Evolutionary conservation across 352 stramenopile genomes (phyloP), one percentile per base, ranked within the genome.

Genomic region (Pythium sukuiense): DNA sequence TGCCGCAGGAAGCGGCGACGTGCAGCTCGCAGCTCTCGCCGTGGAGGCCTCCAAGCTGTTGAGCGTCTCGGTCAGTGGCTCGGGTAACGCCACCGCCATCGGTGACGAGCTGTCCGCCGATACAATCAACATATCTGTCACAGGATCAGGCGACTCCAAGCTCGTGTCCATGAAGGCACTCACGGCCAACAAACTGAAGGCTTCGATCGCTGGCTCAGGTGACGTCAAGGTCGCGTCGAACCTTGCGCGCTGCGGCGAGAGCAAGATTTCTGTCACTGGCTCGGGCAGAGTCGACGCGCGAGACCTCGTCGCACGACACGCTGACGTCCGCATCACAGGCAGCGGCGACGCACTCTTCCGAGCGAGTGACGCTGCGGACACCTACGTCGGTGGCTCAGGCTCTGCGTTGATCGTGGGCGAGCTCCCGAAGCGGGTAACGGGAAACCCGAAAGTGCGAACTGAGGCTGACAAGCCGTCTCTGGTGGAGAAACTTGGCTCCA

Each of bases 81-180:
- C 68, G 7, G 71, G 68, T 5, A 67, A 65, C 3, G 55, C 65
- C 37, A 50, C 26, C 26, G 57, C 56, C 0, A 60, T 65, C 29
- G 68, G 68, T 0, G 54, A 70, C 9, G 63, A 62, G 35, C 50
- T 71, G 26, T 50, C 50, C 11, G 33, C 60, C 13, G 24, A 63
- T 12, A 39, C 29, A 1, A n/a, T 78, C 32, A 39, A 29, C 5
- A 18, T 65, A 1, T 48, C 55, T 7, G 52, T 78, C 41, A 52
- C 68, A 12, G 71, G 71, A 26, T 78, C 71, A 2, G 71, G 71
- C 6, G 61, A 64, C 33, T 46, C 70, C 35, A 65, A 55, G 11
- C 9, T 78, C 26, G 63, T 65, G 4, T 58, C 64, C 7, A 63
- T 73, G 6, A 55, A 69, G 24, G 26, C 67, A 13, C 53, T 78